Evolutionary conservation across 768 basidiomycete genomes (phyloP), one percentile per base, ranked within the genome.

Genomic region (Cubamyces lactineus): DNA sequence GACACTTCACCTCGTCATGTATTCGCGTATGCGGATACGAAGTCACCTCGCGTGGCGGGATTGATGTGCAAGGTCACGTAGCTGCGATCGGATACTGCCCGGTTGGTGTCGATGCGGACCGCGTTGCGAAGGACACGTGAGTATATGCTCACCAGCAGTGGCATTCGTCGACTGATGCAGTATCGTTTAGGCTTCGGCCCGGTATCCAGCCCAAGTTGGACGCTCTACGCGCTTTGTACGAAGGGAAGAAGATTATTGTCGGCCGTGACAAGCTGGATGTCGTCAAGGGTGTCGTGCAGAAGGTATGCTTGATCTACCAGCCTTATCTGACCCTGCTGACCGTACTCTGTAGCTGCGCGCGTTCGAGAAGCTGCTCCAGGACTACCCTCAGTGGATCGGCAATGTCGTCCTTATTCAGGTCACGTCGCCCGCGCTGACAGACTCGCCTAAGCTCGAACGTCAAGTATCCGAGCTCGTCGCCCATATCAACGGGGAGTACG

Each of bases 161-260:
- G 43, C 42, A 40, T 61, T 40, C 46, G 34, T 43, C 19, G 11
- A 43, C 13, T 50, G 41, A 68, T 46, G 24, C 24, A 24, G 12
- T 54, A 2, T 51, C 17, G 16, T 23, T 3, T 62, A 89, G 87
- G 9, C 80, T 86, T 43, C 80, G 88, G 1, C 87, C 93, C 0
- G 94, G 94, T 5, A 88, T 98, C 62, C 77, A 84, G 57, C 96
- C 96, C n/a, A 97, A 96, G 75, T 79, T 96, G 17, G 91, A 91
- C 49, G 89, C 94, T 1, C 82, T 98, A 0, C 80, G 87, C 26
- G 80, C 86, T 19, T 75, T 98, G 15, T 99, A 99, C 74, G 88
- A 93, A 66, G 93, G 92, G 64, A 98, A 98, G 84, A 98, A 98
- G 82, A 98, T 99, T 71, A 95, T 99, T 59, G 92, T 98, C 13